A percentile compares a stretch with the other conserved stretches of the same genome.
phyloP scores from a whole-genome alignment of 331 rosid species.

The Telfairia occidentalis region DNA sequence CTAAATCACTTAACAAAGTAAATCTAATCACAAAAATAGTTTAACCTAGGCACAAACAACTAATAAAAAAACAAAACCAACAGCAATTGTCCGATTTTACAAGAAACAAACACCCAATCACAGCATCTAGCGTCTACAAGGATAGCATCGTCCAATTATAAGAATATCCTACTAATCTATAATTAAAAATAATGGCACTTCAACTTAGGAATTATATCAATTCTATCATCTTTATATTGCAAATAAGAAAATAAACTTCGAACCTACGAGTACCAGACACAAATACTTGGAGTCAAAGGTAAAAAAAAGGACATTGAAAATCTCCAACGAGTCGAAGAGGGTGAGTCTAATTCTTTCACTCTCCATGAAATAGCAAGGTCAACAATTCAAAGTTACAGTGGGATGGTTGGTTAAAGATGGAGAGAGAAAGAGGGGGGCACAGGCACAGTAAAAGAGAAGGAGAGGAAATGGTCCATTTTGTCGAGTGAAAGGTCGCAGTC shows the following conservation, averaged over 20 bases:
- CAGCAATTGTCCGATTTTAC: background rate
- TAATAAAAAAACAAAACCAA: background rate
- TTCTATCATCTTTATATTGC: background rate
- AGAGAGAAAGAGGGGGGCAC: slow-evolving; percentile 13
- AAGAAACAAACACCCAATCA: background rate
- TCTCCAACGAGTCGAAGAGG: background rate
- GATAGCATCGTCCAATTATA: too few relatives aligned
- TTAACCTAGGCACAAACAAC: too few relatives aligned
- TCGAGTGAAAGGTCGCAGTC: slow-evolving; percentile 85
- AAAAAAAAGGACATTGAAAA: background rate
- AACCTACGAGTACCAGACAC: too few relatives aligned
- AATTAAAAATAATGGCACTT: too few relatives aligned
- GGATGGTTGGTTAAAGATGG: background rate
- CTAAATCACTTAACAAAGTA: too few relatives aligned
- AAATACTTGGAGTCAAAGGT: background rate
- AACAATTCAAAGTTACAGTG: background rate
- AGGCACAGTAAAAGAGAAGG: slow-evolving; percentile 24
- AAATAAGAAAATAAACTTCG: background rate
- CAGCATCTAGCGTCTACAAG: too few relatives aligned
- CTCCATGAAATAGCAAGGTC: background rate
- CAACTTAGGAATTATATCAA: too few relatives aligned
- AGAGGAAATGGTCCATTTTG: slow-evolving; percentile 56
- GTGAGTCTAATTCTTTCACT: background rate
- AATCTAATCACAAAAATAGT: too few relatives aligned
- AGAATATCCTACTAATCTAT: too few relatives aligned